A percentile compares a stretch with the other conserved stretches of the same genome.
Conservation (phyloP, 176 grass and related monocot species). For the Oryza meridionalis region DNA sequence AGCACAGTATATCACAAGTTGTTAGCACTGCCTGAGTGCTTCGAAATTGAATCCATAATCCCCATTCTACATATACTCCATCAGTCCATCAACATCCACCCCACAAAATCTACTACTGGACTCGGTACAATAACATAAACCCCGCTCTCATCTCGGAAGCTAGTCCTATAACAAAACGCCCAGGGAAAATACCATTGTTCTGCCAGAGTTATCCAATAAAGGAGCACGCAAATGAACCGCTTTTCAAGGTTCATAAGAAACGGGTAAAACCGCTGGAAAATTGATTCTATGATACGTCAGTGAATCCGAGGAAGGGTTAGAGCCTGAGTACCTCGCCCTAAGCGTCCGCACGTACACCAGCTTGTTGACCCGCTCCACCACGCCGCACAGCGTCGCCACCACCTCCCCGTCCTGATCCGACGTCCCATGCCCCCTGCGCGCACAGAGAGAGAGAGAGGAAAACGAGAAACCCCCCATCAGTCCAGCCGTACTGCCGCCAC, state of each 20-base stretch:
- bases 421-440: constrained; percentile 82
- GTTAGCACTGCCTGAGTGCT: not conserved
- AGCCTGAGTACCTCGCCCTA: constrained; percentile 62
- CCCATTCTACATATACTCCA: not conserved
- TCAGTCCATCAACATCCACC: not conserved
- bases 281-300: not conserved
- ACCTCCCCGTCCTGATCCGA: constrained; percentile 76
- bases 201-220: not conserved
- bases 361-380: constrained; percentile 94
- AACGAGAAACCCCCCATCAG: not conserved
- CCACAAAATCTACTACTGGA: not conserved
- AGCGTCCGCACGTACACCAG: constrained; percentile 86
- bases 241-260: not conserved
- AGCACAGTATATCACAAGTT: not conserved
- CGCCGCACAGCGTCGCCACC: constrained; percentile 84
- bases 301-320: not conserved
- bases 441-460: no score
- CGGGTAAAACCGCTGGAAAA: not conserved
- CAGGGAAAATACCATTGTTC: not conserved
- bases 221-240: not conserved
- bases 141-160: not conserved
- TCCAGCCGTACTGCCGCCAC: not conserved
- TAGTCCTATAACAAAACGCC: not conserved
- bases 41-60: not conserved
- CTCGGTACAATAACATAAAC: not conserved